Percentiles rank a stretch among this genome's conserved stretches.
These are phyloP conservation scores for Malassezia obtusa DNA, from an alignment of 1,284 basidiomycete species.

Conservation along the genomic window DNA sequence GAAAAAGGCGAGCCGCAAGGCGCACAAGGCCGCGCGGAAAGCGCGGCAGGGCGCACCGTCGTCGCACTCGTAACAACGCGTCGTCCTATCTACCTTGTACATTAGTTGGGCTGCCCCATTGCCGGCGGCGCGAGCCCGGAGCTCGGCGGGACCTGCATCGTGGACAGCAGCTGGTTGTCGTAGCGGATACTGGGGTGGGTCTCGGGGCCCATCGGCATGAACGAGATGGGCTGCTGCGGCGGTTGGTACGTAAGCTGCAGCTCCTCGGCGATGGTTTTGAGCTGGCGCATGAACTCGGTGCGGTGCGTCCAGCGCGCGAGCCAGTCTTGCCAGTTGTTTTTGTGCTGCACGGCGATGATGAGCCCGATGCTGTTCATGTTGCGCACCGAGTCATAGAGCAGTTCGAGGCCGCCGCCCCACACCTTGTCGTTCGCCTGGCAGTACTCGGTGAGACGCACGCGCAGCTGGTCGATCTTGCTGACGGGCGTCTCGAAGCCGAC, in stretches of 20 bases:
- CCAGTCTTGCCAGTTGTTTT: slow-evolving; percentile 79
- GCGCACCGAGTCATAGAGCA: slow-evolving; percentile 45
- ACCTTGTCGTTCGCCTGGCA: slow-evolving; percentile 60
- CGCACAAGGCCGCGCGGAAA: background rate
- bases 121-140: background rate
- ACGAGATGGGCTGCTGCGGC: slow-evolving; percentile 38
- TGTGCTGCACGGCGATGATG: slow-evolving; percentile 63
- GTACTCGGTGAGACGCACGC: slow-evolving; percentile 56
- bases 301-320: slow-evolving; percentile 56
- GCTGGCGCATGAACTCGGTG: slow-evolving; percentile 38
- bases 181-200: background rate
- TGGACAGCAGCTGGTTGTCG: background rate
- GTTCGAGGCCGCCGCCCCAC: slow-evolving; percentile 35
- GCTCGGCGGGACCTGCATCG: background rate
- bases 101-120: background rate
- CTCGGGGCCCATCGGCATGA: slow-evolving; percentile 19
- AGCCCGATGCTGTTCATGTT: slow-evolving; percentile 41
- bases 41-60: background rate
- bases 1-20: slow-evolving; percentile 9
- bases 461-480: slow-evolving; percentile 58
- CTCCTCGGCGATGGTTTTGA: slow-evolving; percentile 32
- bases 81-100: background rate
- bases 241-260: slow-evolving; percentile 30
- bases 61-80: background rate
- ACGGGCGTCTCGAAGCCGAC: slow-evolving; percentile 45